phyloP scores from a whole-genome alignment of 1,284 basidiomycete species.

The Ceraceosorus guamensis region DNA sequence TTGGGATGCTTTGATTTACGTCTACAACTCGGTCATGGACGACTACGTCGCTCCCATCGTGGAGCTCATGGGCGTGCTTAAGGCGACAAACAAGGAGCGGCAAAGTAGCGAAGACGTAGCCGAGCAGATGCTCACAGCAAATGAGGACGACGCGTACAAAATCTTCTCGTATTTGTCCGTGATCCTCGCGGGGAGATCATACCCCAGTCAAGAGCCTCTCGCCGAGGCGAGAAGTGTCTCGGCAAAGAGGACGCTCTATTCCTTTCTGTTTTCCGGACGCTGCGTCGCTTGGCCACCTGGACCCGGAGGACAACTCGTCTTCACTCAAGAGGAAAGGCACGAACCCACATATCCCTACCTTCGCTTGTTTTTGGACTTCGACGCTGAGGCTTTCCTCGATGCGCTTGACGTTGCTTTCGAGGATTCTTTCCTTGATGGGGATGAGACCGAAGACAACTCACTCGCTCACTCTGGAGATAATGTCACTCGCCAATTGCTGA shows the following conservation, averaged over 20 bases:
- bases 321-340: conserved; percentile 50
- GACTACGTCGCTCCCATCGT: conserved; percentile 87
- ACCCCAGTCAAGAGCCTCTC: conserved; percentile 68
- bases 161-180: conserved; percentile 85
- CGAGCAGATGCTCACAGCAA: conserved; percentile 5
- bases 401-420: conserved; percentile 91
- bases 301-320: conserved; percentile 63
- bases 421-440: conserved; percentile 79
- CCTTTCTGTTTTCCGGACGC: conserved; percentile 73
- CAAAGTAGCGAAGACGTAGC: conserved; percentile 4
- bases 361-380: conserved; percentile 73
- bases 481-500: conserved; percentile 69
- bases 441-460: conserved; percentile 43
- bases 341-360: conserved; percentile 69
- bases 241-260: conserved; percentile 55
- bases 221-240: conserved; percentile 53
- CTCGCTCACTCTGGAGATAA: conserved; percentile 13
- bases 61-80: conserved; percentile 70
- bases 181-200: conserved; percentile 73
- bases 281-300: conserved; percentile 71
- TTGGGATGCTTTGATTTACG: conserved; percentile 89
- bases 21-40: conserved; percentile 77
- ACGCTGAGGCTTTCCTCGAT: conserved; percentile 90
- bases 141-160: conserved; percentile 68
- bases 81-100: conserved; percentile 46